phyloP scores from a whole-genome alignment of 345 rosid species.

The Sisymbrium altissimum region DNA sequence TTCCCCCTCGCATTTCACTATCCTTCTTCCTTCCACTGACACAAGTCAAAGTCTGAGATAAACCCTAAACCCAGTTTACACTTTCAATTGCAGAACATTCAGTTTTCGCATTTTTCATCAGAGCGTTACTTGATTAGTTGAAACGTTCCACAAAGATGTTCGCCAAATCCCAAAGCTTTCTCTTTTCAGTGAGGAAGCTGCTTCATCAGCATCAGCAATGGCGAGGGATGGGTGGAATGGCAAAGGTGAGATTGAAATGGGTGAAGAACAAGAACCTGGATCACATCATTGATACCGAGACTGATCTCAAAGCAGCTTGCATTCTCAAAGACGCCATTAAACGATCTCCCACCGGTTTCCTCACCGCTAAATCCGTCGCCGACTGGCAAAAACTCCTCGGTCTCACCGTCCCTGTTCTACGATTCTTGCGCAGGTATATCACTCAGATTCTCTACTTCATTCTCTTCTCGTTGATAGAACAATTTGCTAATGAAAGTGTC shows the following conservation, averaged over 20 bases:
- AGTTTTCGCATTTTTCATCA: background rate
- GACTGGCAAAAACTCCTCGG: constrained; percentile 97
- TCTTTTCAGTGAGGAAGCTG: constrained; percentile 23
- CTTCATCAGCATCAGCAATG: constrained; percentile 45
- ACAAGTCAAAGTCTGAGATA: background rate
- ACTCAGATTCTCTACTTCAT: background rate
- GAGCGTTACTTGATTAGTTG: background rate
- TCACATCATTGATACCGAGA: constrained; percentile 77
- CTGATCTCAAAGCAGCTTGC: constrained; percentile 91
- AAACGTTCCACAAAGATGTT: constrained; percentile 21
- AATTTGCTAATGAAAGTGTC: background rate
- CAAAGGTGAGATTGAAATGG: constrained; percentile 89
- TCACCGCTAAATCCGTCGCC: constrained; percentile 79
- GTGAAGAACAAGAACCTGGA: constrained; percentile 80
- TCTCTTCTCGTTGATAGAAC: background rate
- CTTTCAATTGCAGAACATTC: background rate
- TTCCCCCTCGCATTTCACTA: background rate
- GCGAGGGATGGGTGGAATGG: constrained; percentile 49
- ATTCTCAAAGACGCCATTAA: constrained; percentile 90
- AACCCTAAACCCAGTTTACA: background rate
- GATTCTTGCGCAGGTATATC: constrained; percentile 81
- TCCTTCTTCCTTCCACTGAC: background rate
- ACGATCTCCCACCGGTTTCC: constrained; percentile 80
- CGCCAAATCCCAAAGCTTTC: constrained; percentile 24
- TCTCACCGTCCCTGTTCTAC: constrained; percentile 90